Evolutionary conservation across 23 red algal genomes (phyloP), one percentile per base, ranked within the genome.

Genomic region (Pyropia yezoensis): DNA sequence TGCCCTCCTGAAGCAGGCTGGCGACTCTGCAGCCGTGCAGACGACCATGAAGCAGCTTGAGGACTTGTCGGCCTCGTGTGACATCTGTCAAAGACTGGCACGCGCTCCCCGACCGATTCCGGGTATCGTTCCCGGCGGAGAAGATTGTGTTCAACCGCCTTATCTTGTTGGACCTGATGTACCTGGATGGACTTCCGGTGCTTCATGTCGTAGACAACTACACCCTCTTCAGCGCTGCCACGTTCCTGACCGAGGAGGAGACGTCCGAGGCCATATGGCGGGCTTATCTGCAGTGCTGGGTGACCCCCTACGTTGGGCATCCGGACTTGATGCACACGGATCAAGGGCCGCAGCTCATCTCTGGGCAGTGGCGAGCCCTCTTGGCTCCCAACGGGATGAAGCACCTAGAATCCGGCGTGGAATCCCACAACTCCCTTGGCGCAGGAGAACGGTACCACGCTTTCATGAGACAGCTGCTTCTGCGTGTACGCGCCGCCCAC

Each of bases 81-180:
- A 22, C 19, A 57, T 54, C 5, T 82, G 76, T 30, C 60, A 66
- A 61, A 4, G 20, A 12, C 3, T 66, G 55, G 27, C 47, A 47
- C 22, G 25, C 61, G 3, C 16, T 27, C 18, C 62, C 75, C 17
- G 30, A 55, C 21, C 62, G 47, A 0, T 79, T 67, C 18, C 33
- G 54, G 7, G 39, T 45, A 0, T 66, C 75, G 3, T 49, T 68
- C 9, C 45, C 61, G 2, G 27, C 26, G 0, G 62, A 5, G 2
- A 39, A 14, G 4, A 32, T 79, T 0, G 17, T 54, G 11, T 67
- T 79, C 61, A 79, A 79, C 50, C 29, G 69, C 9, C 45, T 57
- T 14, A n/a, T 79, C 13, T 53, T 65, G 14, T 15, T 69, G 23
- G 75, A 79, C 27, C n/a, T 79, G 2, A 79, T 79, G 59, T 78